These are phyloP conservation scores for Kazachstania africana DNA, from an alignment of 805 yeast species.

Conservation along the genomic window DNA sequence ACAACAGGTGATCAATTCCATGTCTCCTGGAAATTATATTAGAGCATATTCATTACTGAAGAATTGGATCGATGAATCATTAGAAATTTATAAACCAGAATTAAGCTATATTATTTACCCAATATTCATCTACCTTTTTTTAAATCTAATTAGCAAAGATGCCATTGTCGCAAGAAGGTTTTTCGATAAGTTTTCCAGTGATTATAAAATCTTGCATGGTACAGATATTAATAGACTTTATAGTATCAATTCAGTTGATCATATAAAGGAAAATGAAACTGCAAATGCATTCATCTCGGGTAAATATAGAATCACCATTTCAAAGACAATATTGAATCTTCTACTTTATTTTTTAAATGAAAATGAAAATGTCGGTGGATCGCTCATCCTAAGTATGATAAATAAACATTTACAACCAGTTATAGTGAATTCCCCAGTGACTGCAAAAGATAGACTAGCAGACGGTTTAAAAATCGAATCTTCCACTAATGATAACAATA, in stretches of 20 bases:
- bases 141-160: slow-evolving; percentile 63
- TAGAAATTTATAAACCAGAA: slow-evolving; percentile 87
- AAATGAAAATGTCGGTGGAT: slow-evolving; percentile 86
- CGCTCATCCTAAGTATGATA: slow-evolving; percentile 69
- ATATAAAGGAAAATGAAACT: slow-evolving; percentile 68
- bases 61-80: slow-evolving; percentile 82
- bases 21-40: slow-evolving; percentile 53
- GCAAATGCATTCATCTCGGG: slow-evolving; percentile 65
- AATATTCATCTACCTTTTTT: slow-evolving; percentile 77
- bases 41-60: slow-evolving; percentile 71
- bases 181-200: slow-evolving; percentile 60
- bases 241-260: slow-evolving; percentile 69
- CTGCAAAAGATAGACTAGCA: slow-evolving; percentile 20
- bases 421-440: slow-evolving; percentile 28
- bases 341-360: slow-evolving; percentile 81
- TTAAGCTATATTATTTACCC: slow-evolving; percentile 78
- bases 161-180: slow-evolving; percentile 56
- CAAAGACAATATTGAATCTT: slow-evolving; percentile 76
- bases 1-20: slow-evolving; percentile 13
- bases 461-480: slow-evolving; percentile 23
- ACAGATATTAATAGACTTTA: slow-evolving; percentile 62
- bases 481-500: slow-evolving; percentile 22
- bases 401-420: slow-evolving; percentile 64
- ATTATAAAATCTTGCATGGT: slow-evolving; percentile 66
- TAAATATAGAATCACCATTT: slow-evolving; percentile 63